These are phyloP conservation scores for Suillus americanus DNA, from an alignment of 768 basidiomycete species.

Conservation along the genomic window DNA sequence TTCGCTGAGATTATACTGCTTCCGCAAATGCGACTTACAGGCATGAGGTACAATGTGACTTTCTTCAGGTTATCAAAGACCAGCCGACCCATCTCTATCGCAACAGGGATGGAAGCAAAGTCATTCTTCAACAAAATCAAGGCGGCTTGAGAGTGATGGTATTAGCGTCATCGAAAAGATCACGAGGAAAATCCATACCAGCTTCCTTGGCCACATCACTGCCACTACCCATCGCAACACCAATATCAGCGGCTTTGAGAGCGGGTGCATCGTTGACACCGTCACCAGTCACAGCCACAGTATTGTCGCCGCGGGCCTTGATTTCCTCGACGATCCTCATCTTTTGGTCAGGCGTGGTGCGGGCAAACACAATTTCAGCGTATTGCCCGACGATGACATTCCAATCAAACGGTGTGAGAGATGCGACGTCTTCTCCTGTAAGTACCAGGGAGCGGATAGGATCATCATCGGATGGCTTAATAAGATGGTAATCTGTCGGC, in stretches of 20 bases:
- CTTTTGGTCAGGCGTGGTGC: conserved; percentile 51
- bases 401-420: conserved; percentile 33
- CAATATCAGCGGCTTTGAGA: conserved; percentile 46
- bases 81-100: conserved; percentile 49
- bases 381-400: conserved; percentile 30
- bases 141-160: conserved; percentile 17
- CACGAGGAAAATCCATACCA: conserved; percentile 32
- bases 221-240: conserved; percentile 42
- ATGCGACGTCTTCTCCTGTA: conserved; percentile 37
- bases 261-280: conserved; percentile 47
- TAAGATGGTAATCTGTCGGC: conserved; percentile 8
- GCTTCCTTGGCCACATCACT: conserved; percentile 47
- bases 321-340: conserved; percentile 49
- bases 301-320: conserved; percentile 37
- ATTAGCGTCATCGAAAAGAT: not conserved
- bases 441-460: conserved; percentile 34
- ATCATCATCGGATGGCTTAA: conserved; percentile 35
- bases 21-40: conserved; percentile 16
- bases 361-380: conserved; percentile 43
- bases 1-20: not conserved
- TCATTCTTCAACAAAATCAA: conserved; percentile 50
- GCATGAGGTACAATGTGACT: conserved; percentile 35
- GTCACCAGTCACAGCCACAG: conserved; percentile 49
- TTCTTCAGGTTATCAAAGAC: conserved; percentile 53
- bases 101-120: conserved; percentile 49